Percentiles rank a stretch among this genome's conserved stretches.
These are phyloP conservation scores for Coriolopsis trogii DNA, from an alignment of 1,284 basidiomycete genomes.

Conservation along the genomic window DNA sequence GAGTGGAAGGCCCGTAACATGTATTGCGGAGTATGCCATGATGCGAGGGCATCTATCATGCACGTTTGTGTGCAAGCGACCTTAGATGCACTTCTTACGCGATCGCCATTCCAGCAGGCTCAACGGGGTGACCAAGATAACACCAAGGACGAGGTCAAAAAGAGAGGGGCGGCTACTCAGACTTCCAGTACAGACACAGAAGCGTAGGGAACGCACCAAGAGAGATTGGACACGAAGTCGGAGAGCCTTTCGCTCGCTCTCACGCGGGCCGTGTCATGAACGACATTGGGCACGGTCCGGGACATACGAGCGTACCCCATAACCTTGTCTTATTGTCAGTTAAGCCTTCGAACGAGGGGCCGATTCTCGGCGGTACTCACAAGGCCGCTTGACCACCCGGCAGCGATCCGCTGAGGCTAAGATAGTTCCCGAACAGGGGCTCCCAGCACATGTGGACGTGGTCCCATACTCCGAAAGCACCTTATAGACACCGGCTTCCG, in stretches of 20 bases:
- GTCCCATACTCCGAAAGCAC: conserved; percentile 7
- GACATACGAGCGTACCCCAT: conserved; percentile 15
- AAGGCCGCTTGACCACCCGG: conserved; percentile 1
- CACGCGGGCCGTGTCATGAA: conserved; percentile 12
- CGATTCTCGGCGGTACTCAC: conserved; percentile 15
- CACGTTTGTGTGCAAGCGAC: no score
- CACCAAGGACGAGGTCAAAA: no score
- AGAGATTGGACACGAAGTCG: conserved; percentile 4
- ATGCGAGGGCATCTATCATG: no score
- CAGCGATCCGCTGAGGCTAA: conserved; percentile 6
- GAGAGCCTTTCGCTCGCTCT: no score
- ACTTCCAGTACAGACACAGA: no score
- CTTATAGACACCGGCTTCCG: conserved; percentile 11
- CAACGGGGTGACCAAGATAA: no score
- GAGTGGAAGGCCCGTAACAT: not conserved
- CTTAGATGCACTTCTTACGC: no score
- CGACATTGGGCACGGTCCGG: conserved; percentile 15
- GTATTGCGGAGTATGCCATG: not conserved
- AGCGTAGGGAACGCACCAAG: not conserved
- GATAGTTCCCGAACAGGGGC: conserved; percentile 6
- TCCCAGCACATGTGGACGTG: conserved; percentile 6
- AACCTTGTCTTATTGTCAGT: conserved; percentile 16
- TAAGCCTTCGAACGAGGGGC: conserved; percentile 1
- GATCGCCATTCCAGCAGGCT: no score
- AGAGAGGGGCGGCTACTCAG: no score